Conservation (phyloP, 257 asterid species). For the Lantana camara region DNA sequence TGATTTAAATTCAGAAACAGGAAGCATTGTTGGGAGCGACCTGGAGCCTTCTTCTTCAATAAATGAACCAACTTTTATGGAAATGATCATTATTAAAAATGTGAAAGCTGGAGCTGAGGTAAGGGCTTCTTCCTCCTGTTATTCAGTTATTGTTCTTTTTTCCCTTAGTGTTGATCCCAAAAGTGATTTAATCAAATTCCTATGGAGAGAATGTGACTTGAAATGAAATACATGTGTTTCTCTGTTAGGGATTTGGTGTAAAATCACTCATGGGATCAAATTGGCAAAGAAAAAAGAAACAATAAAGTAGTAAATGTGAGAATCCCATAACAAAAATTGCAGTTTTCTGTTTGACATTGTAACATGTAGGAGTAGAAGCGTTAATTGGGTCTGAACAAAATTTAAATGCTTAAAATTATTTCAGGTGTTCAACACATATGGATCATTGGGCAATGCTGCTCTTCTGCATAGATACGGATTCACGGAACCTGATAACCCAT, state of each 20-base stretch:
- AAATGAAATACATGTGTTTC: too few species aligned
- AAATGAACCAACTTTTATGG: constrained; percentile 54
- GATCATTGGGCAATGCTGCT: constrained; percentile 87
- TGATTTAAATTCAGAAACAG: constrained; percentile 38
- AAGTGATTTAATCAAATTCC: background rate
- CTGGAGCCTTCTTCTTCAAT: constrained; percentile 50
- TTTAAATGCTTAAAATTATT: constrained; percentile 14
- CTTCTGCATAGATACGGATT: constrained; percentile 93
- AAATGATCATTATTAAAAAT: constrained; percentile 81
- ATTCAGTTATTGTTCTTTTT: constrained; percentile 5
- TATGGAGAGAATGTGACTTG: too few species aligned
- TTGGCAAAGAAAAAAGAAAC: background rate
- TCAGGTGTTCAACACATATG: constrained; percentile 92
- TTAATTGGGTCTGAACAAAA: constrained; percentile 8
- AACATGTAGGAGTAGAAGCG: background rate
- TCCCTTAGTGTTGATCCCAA: background rate
- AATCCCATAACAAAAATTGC: too few species aligned
- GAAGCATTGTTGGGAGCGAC: constrained; percentile 37
- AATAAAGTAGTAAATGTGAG: too few species aligned
- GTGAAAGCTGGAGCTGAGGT: constrained; percentile 83
- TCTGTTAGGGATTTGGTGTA: too few species aligned
- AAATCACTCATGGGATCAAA: too few species aligned
- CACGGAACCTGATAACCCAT: constrained; percentile 81
- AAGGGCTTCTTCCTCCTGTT: constrained; percentile 24
- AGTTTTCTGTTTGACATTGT: background rate